phyloP scores from a whole-genome alignment of 148 eudicot genomes.

The Spergularia bocconei region DNA sequence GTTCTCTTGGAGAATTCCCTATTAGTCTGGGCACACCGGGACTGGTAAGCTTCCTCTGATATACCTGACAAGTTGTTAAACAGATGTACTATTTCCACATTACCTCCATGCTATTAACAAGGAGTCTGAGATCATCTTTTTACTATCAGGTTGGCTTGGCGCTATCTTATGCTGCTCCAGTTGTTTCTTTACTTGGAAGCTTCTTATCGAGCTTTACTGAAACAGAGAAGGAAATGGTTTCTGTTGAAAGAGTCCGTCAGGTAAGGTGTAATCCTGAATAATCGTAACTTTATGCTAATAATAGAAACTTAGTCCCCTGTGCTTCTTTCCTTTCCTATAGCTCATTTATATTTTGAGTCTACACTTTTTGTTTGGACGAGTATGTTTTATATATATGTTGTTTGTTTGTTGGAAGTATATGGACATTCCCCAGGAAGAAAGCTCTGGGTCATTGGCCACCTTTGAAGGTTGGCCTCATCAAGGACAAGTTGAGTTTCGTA shows the following conservation, averaged over 20 bases:
- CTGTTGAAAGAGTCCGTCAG: slow-evolving; percentile 90
- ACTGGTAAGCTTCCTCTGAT: slow-evolving; percentile 47
- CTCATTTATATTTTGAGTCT: background rate
- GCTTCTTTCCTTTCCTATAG: background rate
- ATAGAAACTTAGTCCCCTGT: too few relatives aligned
- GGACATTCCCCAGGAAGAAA: slow-evolving; percentile 82
- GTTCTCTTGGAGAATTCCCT: slow-evolving; percentile 59
- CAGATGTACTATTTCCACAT: background rate
- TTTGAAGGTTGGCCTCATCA: slow-evolving; percentile 63
- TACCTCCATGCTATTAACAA: background rate
- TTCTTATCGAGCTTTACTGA: slow-evolving; percentile 91
- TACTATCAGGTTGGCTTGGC: slow-evolving; percentile 85
- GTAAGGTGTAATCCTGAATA: slow-evolving; percentile 32
- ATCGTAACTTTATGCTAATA: too few relatives aligned
- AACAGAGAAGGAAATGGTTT: slow-evolving; percentile 97
- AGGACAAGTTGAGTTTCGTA: slow-evolving; percentile 71
- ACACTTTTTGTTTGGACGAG: background rate
- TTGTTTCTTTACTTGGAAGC: slow-evolving; percentile 84
- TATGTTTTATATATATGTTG: background rate
- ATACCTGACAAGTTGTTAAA: background rate
- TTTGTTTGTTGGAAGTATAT: slow-evolving; percentile 55
- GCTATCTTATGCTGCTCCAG: slow-evolving; percentile 91
- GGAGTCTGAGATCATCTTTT: slow-evolving; percentile 9
- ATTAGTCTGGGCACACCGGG: slow-evolving; percentile 89
- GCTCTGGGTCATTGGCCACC: slow-evolving; percentile 34